These are phyloP conservation scores for Psilocybe subaeruginosa DNA, from an alignment of 768 basidiomycete species.

Conservation along the genomic window DNA sequence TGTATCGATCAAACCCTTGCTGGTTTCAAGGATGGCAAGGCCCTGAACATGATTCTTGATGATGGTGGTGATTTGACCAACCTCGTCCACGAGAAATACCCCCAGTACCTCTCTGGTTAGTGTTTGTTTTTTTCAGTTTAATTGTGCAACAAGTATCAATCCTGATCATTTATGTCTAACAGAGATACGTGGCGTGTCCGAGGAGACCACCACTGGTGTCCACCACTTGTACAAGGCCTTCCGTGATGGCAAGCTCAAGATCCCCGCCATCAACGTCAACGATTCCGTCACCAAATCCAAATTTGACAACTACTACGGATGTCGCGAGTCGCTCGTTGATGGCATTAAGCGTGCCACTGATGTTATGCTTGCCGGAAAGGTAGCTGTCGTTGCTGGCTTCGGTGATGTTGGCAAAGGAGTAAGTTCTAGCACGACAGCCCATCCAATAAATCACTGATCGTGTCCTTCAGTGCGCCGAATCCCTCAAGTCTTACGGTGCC, in stretches of 20 bases:
- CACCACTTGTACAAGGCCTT: conserved; percentile 99
- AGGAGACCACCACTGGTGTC: conserved; percentile 99
- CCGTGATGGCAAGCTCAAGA: conserved; percentile 93
- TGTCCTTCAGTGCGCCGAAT: conserved; percentile 85
- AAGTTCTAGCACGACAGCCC: conserved; percentile 38
- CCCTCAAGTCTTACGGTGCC: conserved; percentile 95
- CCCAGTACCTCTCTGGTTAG: conserved; percentile 81
- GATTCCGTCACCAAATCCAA: conserved; percentile 99
- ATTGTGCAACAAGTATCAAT: not conserved
- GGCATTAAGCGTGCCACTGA: conserved; percentile 99
- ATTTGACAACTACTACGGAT: conserved; percentile 99
- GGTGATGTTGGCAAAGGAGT: conserved; percentile 99
- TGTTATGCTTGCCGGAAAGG: conserved; percentile 99
- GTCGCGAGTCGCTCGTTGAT: conserved; percentile 99
- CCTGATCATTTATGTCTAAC: conserved; percentile 12
- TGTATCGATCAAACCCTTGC: conserved; percentile 95
- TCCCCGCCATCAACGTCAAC: conserved; percentile 99
- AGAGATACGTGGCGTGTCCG: conserved; percentile 94
- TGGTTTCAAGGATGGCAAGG: conserved; percentile 83
- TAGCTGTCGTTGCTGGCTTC: conserved; percentile 97
- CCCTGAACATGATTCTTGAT: conserved; percentile 98
- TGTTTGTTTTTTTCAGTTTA: not conserved
- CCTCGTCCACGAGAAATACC: conserved; percentile 95
- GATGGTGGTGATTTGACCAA: conserved; percentile 97
- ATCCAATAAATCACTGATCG: conserved; percentile 2